phyloP scores from a whole-genome alignment of 495 filamentous ascomycete genomes.

The Thozetella sp. region DNA sequence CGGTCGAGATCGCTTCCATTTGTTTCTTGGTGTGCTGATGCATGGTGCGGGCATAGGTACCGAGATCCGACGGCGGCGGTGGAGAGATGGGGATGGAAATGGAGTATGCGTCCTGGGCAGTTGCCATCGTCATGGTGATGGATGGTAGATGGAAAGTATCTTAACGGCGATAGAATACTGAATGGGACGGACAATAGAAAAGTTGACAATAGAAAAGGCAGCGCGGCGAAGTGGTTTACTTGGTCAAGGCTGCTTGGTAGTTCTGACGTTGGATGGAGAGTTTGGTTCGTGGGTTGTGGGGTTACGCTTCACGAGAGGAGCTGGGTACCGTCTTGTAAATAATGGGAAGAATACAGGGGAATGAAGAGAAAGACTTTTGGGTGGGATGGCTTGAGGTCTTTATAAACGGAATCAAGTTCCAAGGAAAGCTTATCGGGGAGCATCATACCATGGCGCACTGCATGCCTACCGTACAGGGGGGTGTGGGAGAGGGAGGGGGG shows the following conservation, averaged over 20 bases:
- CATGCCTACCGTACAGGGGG: not conserved
- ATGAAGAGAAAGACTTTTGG: not conserved
- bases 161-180: not conserved
- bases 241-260: slow-evolving; percentile 15
- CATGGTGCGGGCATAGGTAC: slow-evolving; percentile 48
- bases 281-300: not conserved
- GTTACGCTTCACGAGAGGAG: not conserved
- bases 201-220: not conserved
- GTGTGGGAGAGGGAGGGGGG: not conserved
- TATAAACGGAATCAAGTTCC: slow-evolving; percentile 14
- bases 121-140: slow-evolving; percentile 30
- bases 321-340: not conserved
- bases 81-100: slow-evolving; percentile 31
- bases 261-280: not conserved
- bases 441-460: not conserved
- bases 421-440: not conserved
- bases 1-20: slow-evolving; percentile 44
- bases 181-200: not conserved
- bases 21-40: slow-evolving; percentile 53
- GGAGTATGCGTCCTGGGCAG: slow-evolving; percentile 23
- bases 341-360: slow-evolving; percentile 3
- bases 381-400: slow-evolving; percentile 10
- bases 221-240: not conserved
- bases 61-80: slow-evolving; percentile 41
- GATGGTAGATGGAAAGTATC: not conserved